Percentiles rank a stretch among this genome's conserved stretches.
Conservation (phyloP, 805 yeast species). For the Candida awuae region DNA sequence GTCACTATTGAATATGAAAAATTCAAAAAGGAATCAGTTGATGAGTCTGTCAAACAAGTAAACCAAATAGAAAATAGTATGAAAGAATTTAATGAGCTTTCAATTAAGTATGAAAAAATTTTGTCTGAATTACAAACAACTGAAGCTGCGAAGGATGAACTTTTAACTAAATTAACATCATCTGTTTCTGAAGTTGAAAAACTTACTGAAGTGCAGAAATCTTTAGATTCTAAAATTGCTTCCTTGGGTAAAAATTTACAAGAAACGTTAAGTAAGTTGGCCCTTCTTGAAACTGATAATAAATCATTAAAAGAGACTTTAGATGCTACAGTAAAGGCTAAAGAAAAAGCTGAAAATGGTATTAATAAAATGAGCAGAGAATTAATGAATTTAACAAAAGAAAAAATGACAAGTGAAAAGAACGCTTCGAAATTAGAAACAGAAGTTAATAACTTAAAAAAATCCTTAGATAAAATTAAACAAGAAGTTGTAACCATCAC, state of each 20-base stretch:
- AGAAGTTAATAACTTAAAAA: conserved; percentile 27
- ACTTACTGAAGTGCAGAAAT: conserved; percentile 17
- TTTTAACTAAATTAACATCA: conserved; percentile 17
- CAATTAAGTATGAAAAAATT: conserved; percentile 18
- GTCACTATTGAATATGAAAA: conserved; percentile 14
- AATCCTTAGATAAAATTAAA: conserved; percentile 30
- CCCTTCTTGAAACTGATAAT: conserved; percentile 15
- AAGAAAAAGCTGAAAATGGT: conserved; percentile 63
- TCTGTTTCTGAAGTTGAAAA: conserved; percentile 23
- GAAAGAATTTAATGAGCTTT: conserved; percentile 29
- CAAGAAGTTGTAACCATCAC: conserved; percentile 20
- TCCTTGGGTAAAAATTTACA: conserved; percentile 15
- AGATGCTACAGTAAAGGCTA: conserved; percentile 28
- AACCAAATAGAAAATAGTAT: conserved; percentile 19
- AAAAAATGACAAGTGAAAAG: conserved; percentile 44
- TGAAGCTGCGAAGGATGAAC: conserved; percentile 22
- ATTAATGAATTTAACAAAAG: conserved; percentile 54
- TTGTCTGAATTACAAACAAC: conserved; percentile 29
- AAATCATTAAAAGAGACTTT: conserved; percentile 27
- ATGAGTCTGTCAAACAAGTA: conserved; percentile 14
- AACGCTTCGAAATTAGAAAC: conserved; percentile 36
- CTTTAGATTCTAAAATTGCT: conserved; percentile 30
- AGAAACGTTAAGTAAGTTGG: conserved; percentile 17
- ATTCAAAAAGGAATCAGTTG: conserved; percentile 16
- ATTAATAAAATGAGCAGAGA: conserved; percentile 88